These are phyloP conservation scores for Lizanozyma gosingica DNA, from an alignment of 1,139 yeast species.

Conservation along the genomic window DNA sequence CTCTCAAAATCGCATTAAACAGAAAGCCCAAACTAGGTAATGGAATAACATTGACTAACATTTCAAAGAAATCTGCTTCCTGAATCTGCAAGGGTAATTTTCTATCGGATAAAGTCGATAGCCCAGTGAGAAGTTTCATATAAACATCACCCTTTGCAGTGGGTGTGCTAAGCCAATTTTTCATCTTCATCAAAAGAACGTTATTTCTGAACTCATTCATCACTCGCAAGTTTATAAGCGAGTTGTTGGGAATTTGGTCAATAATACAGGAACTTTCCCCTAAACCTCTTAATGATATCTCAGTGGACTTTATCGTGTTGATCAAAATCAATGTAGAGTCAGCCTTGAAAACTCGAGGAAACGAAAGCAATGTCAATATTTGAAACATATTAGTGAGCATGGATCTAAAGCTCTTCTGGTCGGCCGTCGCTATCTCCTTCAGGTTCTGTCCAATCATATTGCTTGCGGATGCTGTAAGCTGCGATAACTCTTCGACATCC, in stretches of 20 bases:
- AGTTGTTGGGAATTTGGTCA: slow-evolving; percentile 52
- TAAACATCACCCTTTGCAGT: slow-evolving; percentile 21
- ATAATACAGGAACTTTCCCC: slow-evolving; percentile 32
- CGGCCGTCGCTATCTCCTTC: slow-evolving; percentile 7
- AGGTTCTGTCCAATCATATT: slow-evolving; percentile 17
- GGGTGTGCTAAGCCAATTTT: slow-evolving; percentile 19
- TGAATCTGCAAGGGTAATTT: slow-evolving; percentile 10
- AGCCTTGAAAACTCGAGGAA: slow-evolving; percentile 31
- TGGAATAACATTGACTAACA: slow-evolving; percentile 40
- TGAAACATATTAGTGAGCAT: slow-evolving; percentile 29
- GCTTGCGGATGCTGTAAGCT: slow-evolving; percentile 18
- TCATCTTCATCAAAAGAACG: slow-evolving; percentile 22
- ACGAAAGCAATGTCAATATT: slow-evolving; percentile 26
- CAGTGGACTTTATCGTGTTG: slow-evolving; percentile 54
- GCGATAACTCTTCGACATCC: slow-evolving; percentile 19
- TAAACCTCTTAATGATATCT: slow-evolving; percentile 58
- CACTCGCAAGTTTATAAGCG: slow-evolving; percentile 49
- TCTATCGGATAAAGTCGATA: slow-evolving; percentile 19
- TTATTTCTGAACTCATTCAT: slow-evolving; percentile 37
- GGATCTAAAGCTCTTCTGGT: slow-evolving; percentile 20
- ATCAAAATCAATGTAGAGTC: slow-evolving; percentile 33
- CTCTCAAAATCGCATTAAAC: slow-evolving; percentile 30
- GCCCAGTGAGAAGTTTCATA: slow-evolving; percentile 25
- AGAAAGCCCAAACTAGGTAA: slow-evolving; percentile 28
- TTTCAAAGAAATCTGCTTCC: slow-evolving; percentile 46